A percentile compares a stretch with the other conserved stretches of the same genome.
Evolutionary conservation across 2,329 filamentous ascomycete species (phyloP).

Genomic region (Teratosphaeria destructans): DNA sequence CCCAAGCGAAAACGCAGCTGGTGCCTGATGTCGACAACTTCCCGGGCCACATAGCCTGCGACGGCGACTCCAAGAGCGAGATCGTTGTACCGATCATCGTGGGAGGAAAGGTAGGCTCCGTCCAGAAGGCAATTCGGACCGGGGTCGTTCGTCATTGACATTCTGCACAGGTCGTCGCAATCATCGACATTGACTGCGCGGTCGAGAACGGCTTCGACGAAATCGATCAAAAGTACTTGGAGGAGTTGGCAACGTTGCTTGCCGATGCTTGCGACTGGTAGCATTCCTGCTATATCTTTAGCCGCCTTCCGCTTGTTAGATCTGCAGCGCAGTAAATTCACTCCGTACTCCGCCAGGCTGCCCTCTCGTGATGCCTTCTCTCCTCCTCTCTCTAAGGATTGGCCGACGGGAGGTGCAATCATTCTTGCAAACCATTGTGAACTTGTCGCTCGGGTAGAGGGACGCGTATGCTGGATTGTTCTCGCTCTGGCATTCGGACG

Average conservation of each 20-base stretch:
- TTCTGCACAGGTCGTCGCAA: slow-evolving; percentile 47
- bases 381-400: neutral
- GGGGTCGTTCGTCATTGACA: neutral
- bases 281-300: neutral
- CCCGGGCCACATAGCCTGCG: slow-evolving; percentile 73
- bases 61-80: slow-evolving; percentile 65
- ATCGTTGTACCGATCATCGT: slow-evolving; percentile 66
- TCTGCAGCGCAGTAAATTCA: no score
- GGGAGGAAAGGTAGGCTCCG: slow-evolving; percentile 34
- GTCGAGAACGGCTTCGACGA: slow-evolving; percentile 56
- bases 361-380: no score
- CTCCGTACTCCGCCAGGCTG: no score
- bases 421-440: neutral
- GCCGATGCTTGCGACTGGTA: slow-evolving; percentile 55
- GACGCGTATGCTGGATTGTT: no score
- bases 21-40: slow-evolving; percentile 60
- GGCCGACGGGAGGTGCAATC: neutral
- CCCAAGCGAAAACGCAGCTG: slow-evolving; percentile 51
- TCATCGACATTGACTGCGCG: slow-evolving; percentile 73
- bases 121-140: neutral
- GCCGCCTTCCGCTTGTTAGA: no score
- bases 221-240: slow-evolving; percentile 55
- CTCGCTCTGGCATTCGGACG: no score
- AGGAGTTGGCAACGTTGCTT: slow-evolving; percentile 54
- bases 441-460: no score